A percentile compares a stretch with the other conserved stretches of the same genome.
These are phyloP conservation scores for Podaxis rugospora DNA, from an alignment of 768 basidiomycete genomes.

Conservation along the genomic window DNA sequence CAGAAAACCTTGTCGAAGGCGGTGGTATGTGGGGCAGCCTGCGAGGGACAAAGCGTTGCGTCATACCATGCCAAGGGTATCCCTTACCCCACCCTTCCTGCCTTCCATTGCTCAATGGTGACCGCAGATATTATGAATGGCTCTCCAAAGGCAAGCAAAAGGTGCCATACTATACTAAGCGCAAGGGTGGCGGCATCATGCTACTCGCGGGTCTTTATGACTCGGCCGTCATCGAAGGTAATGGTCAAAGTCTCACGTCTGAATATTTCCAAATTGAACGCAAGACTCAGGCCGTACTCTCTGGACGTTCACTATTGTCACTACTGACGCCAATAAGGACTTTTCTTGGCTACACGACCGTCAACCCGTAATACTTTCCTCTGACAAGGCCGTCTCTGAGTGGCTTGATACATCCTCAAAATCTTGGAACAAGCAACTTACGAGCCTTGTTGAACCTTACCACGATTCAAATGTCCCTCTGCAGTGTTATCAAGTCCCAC, in stretches of 20 bases:
- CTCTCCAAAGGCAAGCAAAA: conserved; percentile 76
- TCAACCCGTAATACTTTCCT: conserved; percentile 76
- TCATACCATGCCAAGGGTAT: conserved; percentile 61
- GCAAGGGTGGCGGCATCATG: conserved; percentile 60
- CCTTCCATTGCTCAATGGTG: neutral
- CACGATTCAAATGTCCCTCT: conserved; percentile 45
- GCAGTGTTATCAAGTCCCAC: conserved; percentile 82
- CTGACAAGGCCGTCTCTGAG: conserved; percentile 47
- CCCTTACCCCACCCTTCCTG: conserved; percentile 4
- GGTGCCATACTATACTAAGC: conserved; percentile 78
- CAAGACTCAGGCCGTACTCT: conserved; percentile 43
- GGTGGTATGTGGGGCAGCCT: conserved; percentile 84
- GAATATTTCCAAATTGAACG: neutral
- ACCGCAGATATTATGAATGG: conserved; percentile 91
- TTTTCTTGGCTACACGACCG: conserved; percentile 90
- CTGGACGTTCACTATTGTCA: conserved; percentile 89
- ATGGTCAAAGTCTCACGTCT: neutral
- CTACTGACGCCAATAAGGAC: conserved; percentile 66
- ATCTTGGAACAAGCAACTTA: conserved; percentile 59
- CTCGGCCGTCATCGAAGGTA: conserved; percentile 60
- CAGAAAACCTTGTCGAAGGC: conserved; percentile 73
- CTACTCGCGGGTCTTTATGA: conserved; percentile 91
- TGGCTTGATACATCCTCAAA: conserved; percentile 82
- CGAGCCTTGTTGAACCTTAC: conserved; percentile 57
- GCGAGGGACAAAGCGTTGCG: conserved; percentile 79